phyloP scores from a whole-genome alignment of 2,329 filamentous ascomycete genomes.

The Tolypocladium amazonense region DNA sequence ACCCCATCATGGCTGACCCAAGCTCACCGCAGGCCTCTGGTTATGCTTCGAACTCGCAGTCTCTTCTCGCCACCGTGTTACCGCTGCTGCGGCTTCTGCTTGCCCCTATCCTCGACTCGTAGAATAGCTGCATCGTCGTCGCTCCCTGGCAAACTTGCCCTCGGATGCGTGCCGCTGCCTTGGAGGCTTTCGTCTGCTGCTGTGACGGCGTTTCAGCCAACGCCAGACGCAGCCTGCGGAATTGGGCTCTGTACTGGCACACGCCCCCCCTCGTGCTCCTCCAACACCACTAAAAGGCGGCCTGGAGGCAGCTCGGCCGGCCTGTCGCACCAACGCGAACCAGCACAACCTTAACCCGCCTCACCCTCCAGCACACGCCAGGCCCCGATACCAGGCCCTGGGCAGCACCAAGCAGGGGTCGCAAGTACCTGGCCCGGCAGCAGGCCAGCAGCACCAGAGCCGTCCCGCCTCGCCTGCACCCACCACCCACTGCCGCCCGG shows the following conservation, averaged over 20 bases:
- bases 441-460: neutral
- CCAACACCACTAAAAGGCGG: neutral
- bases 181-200: neutral
- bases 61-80: neutral
- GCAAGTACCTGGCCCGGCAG: neutral
- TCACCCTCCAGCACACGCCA: neutral
- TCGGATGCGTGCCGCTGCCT: neutral
- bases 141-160: too few relatives aligned
- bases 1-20: neutral
- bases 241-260: neutral
- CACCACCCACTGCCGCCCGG: neutral
- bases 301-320: neutral
- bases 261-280: neutral
- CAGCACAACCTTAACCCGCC: neutral
- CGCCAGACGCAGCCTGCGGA: conserved; percentile 1
- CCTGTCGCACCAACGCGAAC: neutral
- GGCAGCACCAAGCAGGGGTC: neutral
- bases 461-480: conserved; percentile 1
- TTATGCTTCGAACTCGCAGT: neutral
- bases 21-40: neutral
- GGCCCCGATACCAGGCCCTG: neutral
- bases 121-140: neutral
- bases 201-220: conserved; percentile 9
- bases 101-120: neutral
- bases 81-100: too few relatives aligned